phyloP scores from a whole-genome alignment of 2,329 filamentous ascomycete species.

The Piedraia hortae region DNA sequence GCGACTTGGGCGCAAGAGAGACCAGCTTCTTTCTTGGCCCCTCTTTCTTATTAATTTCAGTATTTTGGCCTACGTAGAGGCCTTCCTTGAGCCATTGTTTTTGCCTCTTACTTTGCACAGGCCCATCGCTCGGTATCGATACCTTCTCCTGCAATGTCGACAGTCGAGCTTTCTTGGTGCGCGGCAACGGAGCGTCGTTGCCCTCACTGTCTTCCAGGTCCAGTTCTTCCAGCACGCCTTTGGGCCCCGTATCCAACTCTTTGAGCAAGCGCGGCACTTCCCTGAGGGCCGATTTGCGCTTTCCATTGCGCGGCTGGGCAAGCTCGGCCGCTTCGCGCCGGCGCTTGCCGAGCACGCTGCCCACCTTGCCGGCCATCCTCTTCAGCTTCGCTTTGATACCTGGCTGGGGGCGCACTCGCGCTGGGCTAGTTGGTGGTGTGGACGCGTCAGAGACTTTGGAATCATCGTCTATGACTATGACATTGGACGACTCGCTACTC shows the following conservation, averaged over 20 bases:
- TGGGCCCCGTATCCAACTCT: constrained; percentile 11
- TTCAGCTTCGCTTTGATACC: constrained; percentile 11
- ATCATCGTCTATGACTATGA: too few relatives aligned
- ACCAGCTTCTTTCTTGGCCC: too few relatives aligned
- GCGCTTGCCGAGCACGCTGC: constrained; percentile 12
- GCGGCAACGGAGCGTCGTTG: too few relatives aligned
- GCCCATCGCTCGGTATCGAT: constrained; percentile 4
- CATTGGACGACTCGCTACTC: too few relatives aligned
- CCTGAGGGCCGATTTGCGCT: constrained; percentile 5
- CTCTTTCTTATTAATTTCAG: constrained; percentile 18
- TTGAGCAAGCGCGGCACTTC: constrained; percentile 6
- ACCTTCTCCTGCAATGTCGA: constrained; percentile 8
- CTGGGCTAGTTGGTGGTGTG: constrained; percentile 34
- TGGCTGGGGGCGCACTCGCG: constrained; percentile 4
- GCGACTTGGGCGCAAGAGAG: constrained; percentile 35
- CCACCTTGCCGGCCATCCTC: constrained; percentile 8
- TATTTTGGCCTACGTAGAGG: constrained; percentile 59
- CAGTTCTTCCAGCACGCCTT: constrained; percentile 10
- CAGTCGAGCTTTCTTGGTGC: too few relatives aligned
- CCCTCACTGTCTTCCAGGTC: too few relatives aligned
- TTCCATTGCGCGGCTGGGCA: constrained; percentile 11
- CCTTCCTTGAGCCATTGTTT: constrained; percentile 67
- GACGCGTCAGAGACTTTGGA: too few relatives aligned
- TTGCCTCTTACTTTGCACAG: constrained; percentile 15
- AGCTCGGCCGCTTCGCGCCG: constrained; percentile 13